Evolutionary conservation across 805 yeast genomes (phyloP).

Genomic region (Nakazawaea ishiwadae): DNA sequence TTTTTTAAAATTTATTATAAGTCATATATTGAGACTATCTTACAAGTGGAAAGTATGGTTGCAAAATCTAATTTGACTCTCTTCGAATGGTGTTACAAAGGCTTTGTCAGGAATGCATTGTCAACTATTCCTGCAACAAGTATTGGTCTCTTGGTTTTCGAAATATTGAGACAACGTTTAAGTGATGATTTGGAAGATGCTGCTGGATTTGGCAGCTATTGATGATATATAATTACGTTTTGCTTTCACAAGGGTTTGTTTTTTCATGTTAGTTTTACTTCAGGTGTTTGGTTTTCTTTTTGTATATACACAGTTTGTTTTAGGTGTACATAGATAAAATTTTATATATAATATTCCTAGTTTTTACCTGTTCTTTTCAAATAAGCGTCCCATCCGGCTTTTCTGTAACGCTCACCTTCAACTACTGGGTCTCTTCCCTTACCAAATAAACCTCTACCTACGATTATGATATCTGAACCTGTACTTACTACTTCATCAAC

Average conservation of each 20-base stretch:
- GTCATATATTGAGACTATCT: conserved; percentile 72
- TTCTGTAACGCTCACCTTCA: conserved; percentile 84
- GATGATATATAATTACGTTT: background rate
- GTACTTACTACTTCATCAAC: conserved; percentile 77
- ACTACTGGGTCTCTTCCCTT: conserved; percentile 87
- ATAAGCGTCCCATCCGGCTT: conserved; percentile 96
- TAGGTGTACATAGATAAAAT: background rate
- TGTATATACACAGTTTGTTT: background rate
- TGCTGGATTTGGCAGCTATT: background rate
- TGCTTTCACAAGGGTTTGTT: background rate
- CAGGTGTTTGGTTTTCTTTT: background rate
- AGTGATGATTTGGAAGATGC: conserved; percentile 21
- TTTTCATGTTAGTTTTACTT: background rate
- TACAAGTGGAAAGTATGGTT: conserved; percentile 52
- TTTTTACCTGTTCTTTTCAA: conserved; percentile 30
- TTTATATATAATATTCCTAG: conserved; percentile 7
- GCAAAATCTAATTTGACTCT: conserved; percentile 51
- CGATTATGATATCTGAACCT: conserved; percentile 95
- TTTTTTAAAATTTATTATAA: conserved; percentile 55
- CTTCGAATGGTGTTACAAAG: conserved; percentile 70
- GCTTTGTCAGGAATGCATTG: conserved; percentile 67
- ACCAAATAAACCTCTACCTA: conserved; percentile 96
- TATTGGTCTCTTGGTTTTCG: conserved; percentile 79
- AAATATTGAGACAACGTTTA: conserved; percentile 58
- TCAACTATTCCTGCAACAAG: conserved; percentile 86